Percentiles rank a stretch among this genome's conserved stretches.
These are phyloP conservation scores for Colletotrichum tropicale DNA, from an alignment of 2,329 filamentous ascomycete genomes.

Conservation along the genomic window DNA sequence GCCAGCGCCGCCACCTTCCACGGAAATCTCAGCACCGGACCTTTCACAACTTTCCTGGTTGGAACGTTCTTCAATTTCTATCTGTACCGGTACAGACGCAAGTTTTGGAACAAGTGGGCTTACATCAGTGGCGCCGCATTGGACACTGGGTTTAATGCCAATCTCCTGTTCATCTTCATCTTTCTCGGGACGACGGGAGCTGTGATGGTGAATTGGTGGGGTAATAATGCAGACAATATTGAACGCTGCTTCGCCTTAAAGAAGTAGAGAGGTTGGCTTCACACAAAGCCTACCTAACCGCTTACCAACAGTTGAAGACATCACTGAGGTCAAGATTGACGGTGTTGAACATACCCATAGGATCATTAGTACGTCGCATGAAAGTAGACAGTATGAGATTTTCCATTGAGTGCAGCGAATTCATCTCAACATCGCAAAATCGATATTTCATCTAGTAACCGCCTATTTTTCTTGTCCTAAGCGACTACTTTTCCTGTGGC, in stretches of 20 bases:
- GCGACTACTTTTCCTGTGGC: neutral
- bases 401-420: neutral
- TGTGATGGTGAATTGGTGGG: constrained; percentile 68
- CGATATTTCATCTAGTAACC: neutral
- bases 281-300: neutral
- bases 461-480: neutral
- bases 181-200: constrained; percentile 62
- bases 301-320: neutral
- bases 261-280: neutral
- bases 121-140: constrained; percentile 67
- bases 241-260: constrained; percentile 63
- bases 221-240: constrained; percentile 58
- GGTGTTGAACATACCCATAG: neutral
- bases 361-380: neutral
- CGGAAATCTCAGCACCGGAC: constrained; percentile 65
- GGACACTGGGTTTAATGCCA: constrained; percentile 67
- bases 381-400: neutral
- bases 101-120: constrained; percentile 64
- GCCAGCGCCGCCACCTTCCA: constrained; percentile 60
- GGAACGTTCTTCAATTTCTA: constrained; percentile 65
- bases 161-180: constrained; percentile 64
- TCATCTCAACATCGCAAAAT: neutral
- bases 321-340: neutral
- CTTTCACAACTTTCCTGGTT: constrained; percentile 60
- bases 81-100: constrained; percentile 58